Evolutionary conservation across 2,329 filamentous ascomycete genomes (phyloP).

Genomic region (Verticillium albo-atrum): DNA sequence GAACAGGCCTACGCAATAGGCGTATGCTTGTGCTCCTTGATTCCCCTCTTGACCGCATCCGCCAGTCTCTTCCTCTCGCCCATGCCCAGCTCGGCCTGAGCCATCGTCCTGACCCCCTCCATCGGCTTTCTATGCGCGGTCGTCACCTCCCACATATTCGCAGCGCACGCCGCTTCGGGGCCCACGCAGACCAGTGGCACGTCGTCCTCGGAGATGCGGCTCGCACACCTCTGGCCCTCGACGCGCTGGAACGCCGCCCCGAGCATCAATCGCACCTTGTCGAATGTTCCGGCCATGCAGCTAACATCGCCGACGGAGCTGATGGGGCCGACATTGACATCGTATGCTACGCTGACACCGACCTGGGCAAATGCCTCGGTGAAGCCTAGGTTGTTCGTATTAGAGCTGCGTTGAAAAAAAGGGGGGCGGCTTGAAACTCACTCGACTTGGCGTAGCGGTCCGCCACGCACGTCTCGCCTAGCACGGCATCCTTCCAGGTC

Average conservation of each 20-base stretch:
- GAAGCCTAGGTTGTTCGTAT: neutral
- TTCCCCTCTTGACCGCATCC: neutral
- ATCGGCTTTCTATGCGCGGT: neutral
- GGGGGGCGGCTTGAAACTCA: neutral
- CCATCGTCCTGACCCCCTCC: neutral
- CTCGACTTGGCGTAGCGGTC: neutral
- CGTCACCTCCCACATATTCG: neutral
- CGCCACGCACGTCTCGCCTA: neutral
- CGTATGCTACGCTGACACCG: constrained; percentile 17
- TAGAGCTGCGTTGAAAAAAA: neutral
- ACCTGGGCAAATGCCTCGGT: neutral
- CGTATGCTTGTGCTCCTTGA: constrained; percentile 5
- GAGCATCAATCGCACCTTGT: neutral
- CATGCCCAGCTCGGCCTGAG: neutral
- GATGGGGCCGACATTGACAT: neutral
- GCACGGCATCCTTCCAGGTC: neutral
- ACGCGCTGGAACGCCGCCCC: neutral
- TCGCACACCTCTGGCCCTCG: neutral
- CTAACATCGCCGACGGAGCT: neutral
- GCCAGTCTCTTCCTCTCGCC: neutral
- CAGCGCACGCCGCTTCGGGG: neutral
- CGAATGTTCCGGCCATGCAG: neutral
- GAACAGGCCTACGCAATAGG: neutral
- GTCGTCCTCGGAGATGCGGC: neutral
- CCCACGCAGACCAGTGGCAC: constrained; percentile 25